phyloP scores from a whole-genome alignment of 179 eudicot species.

The Beta macrorhiza region DNA sequence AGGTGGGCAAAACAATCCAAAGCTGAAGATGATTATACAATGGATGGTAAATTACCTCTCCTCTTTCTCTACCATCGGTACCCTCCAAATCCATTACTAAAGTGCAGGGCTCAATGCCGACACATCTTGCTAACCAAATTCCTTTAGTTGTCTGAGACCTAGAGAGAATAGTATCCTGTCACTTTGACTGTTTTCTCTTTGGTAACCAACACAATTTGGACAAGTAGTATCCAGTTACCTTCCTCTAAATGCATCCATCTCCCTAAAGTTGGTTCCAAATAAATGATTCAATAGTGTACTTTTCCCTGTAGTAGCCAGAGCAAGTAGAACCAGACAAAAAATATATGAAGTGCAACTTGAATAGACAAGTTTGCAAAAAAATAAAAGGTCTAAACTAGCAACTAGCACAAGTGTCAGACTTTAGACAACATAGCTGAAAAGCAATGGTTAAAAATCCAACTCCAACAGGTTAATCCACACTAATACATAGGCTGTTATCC shows the following conservation, averaged over 20 bases:
- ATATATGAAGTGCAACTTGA: neutral
- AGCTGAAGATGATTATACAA: constrained; percentile 1
- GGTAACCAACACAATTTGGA: constrained; percentile 17
- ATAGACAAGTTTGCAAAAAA: neutral
- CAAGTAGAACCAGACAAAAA: neutral
- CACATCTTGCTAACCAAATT: constrained; percentile 66
- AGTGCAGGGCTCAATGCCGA: constrained; percentile 63
- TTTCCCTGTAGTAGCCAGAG: constrained; percentile 56
- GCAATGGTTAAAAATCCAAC: too few relatives aligned
- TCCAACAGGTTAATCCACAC: neutral
- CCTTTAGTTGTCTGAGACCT: constrained; percentile 96
- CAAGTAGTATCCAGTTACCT: constrained; percentile 46
- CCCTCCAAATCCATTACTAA: constrained; percentile 86
- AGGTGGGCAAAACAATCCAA: neutral
- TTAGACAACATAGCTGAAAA: neutral
- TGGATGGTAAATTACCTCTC: constrained; percentile 51
- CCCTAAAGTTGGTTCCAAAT: constrained; percentile 82
- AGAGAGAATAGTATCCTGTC: constrained; percentile 19
- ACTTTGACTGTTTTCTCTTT: constrained; percentile 9
- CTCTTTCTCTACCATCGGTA: constrained; percentile 79
- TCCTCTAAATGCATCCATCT: constrained; percentile 96
- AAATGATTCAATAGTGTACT: constrained; percentile 85
- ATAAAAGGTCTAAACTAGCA: neutral
- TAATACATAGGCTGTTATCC: neutral
- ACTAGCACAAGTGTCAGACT: neutral